Conservation (phyloP, 2,329 filamentous ascomycete species). For the Rosellinia necatrix region DNA sequence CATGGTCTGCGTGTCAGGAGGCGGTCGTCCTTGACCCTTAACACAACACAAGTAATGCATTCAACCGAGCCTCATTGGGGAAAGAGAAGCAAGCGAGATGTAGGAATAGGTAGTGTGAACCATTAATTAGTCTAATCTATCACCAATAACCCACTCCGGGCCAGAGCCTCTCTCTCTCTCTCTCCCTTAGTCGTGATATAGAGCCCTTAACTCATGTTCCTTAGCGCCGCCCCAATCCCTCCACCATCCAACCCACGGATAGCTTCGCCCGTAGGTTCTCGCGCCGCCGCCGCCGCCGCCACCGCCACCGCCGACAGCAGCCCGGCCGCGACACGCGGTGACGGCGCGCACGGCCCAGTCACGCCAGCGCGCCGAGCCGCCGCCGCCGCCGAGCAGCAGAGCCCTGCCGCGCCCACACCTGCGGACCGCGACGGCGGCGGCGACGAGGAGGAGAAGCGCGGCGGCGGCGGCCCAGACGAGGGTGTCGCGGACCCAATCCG, state of each 20-base stretch:
- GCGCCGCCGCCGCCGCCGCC: not conserved
- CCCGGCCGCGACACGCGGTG: not conserved
- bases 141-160: not conserved
- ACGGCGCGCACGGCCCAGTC: constrained; percentile 1
- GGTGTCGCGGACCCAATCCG: constrained; percentile 2
- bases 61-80: too few relatives aligned
- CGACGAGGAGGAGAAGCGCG: not conserved
- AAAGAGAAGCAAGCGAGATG: too few relatives aligned
- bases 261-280: not conserved
- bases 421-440: constrained; percentile 9
- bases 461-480: not conserved
- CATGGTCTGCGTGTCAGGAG: too few relatives aligned
- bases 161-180: too few relatives aligned
- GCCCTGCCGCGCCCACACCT: constrained; percentile 15
- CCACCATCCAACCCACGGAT: constrained; percentile 12
- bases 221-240: constrained; percentile 21
- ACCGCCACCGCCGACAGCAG: not conserved
- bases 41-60: too few relatives aligned
- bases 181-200: constrained; percentile 19
- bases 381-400: too few relatives aligned
- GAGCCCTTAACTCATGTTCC: constrained; percentile 23
- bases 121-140: constrained; percentile 17
- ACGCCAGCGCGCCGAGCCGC: constrained; percentile 8
- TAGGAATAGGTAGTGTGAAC: too few relatives aligned
- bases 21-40: too few relatives aligned